Evolutionary conservation across 2,329 filamentous ascomycete species (phyloP).

Genomic region (Lachnellula willkommii): DNA sequence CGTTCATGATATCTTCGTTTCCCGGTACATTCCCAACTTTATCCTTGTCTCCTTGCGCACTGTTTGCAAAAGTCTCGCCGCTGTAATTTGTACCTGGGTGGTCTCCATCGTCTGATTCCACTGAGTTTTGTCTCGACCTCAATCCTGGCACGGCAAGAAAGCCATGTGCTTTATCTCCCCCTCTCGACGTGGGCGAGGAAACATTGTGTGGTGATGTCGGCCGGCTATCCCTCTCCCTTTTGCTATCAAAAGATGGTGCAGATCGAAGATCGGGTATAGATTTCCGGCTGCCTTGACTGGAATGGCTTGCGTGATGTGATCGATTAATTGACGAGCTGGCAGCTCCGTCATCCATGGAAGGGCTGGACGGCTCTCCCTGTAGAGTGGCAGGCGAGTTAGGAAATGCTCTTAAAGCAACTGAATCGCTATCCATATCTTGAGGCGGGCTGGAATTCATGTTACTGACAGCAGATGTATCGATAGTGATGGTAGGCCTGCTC

Average conservation of each 20-base stretch:
- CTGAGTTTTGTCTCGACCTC: constrained; percentile 59
- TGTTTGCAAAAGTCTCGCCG: constrained; percentile 39
- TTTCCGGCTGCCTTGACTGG: constrained; percentile 25
- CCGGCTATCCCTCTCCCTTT: constrained; percentile 45
- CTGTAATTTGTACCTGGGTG: constrained; percentile 39
- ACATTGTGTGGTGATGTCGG: constrained; percentile 64
- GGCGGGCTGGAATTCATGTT: constrained; percentile 21
- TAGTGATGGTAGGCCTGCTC: constrained; percentile 47
- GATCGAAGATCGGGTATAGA: constrained; percentile 44
- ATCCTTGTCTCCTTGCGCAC: constrained; percentile 37
- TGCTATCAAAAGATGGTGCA: constrained; percentile 53
- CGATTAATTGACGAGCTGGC: constrained; percentile 11
- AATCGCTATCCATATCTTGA: constrained; percentile 30
- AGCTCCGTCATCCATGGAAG: constrained; percentile 30
- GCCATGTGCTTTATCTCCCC: constrained; percentile 43
- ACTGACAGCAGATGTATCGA: constrained; percentile 50
- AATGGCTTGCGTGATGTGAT: constrained; percentile 22
- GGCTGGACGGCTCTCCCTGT: constrained; percentile 31
- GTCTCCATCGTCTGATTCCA: constrained; percentile 55
- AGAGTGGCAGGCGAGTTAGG: constrained; percentile 33
- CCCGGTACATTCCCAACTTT: constrained; percentile 34
- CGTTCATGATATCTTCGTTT: constrained; percentile 48
- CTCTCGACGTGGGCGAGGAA: constrained; percentile 54
- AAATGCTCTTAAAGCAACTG: constrained; percentile 31
- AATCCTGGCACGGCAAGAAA: constrained; percentile 59